Evolutionary conservation across 2,329 filamentous ascomycete species (phyloP).

Genomic region (Penicillium paneum): DNA sequence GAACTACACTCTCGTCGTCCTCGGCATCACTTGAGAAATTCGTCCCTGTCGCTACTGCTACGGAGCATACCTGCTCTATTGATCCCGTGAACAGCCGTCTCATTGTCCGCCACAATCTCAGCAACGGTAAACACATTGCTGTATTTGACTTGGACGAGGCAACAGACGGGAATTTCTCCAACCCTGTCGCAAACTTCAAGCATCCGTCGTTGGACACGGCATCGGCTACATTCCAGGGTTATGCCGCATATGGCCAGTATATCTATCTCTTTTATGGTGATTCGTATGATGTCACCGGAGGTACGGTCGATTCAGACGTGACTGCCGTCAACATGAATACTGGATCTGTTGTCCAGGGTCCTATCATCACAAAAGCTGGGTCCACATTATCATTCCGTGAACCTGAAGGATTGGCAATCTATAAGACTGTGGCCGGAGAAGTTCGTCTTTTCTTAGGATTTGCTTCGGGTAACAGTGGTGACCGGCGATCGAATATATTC

Average conservation of each 20-base stretch:
- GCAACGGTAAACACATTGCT: constrained; percentile 16
- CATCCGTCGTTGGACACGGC: constrained; percentile 9
- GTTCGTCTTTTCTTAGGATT: constrained; percentile 23
- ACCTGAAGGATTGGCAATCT: constrained; percentile 23
- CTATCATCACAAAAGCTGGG: constrained; percentile 19
- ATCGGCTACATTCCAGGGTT: constrained; percentile 15
- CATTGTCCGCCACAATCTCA: constrained; percentile 17
- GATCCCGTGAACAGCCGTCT: constrained; percentile 18
- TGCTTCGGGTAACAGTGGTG: constrained; percentile 18
- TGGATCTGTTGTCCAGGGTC: constrained; percentile 18
- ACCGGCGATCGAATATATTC: constrained; percentile 21
- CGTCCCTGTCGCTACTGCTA: constrained; percentile 10
- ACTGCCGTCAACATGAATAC: constrained; percentile 21
- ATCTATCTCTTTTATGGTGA: constrained; percentile 18
- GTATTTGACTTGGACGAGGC: constrained; percentile 17
- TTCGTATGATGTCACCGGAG: constrained; percentile 13
- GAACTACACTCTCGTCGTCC: constrained; percentile 9
- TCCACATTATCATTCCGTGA: constrained; percentile 20
- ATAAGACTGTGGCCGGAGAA: constrained; percentile 17
- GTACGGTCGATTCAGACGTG: constrained; percentile 18
- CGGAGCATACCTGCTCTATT: constrained; percentile 18
- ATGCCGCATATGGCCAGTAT: constrained; percentile 18
- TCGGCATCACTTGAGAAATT: constrained; percentile 5
- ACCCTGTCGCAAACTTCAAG: constrained; percentile 14
- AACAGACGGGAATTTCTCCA: constrained; percentile 16